Evolutionary conservation across 2,329 filamentous ascomycete genomes (phyloP), one percentile per base, ranked within the genome.

Genomic region (Colletotrichum salicis): DNA sequence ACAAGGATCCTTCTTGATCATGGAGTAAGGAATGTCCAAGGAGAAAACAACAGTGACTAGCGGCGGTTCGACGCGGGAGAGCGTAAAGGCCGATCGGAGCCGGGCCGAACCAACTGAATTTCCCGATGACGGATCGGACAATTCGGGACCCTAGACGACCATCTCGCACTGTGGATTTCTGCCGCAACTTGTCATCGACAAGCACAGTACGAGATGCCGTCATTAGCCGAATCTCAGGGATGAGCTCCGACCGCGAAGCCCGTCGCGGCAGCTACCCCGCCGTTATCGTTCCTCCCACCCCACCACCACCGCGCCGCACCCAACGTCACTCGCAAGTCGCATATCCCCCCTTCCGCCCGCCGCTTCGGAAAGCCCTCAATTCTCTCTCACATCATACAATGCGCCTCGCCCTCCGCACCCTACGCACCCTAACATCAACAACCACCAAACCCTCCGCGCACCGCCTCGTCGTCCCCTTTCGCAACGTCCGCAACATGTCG

Each of bases 251-350:
- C 57, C 33, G 33, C 52, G 37, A 41, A 29, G 58, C 51, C 62
- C 27, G 67, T 41, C 24, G 27, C 37, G 52, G 58, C 59, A 68
- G 69, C 69, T 69, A 71, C 69, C 69, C 69, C 69, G 69, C 69
- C 69, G 59, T 55, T 59, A 64, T 69, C 59, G 59, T 64, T 24
- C n/a, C 33, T 27, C 13, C 37, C 37, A 10, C 52, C 59, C 60
- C 54, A 54, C 51, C 41, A 31, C 52, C 65, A 48, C 48, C 24
- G 24, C n/a, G 15, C 65, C 33, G 56, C 45, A 31, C 45, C 54
- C 22, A 69, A 69, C 69, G 65, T 59, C 64, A 59, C 22, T 35
- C 54, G 45, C 13, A 41, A 41, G 6, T 41, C 37, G 37, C 37
- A 41, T 19, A 5, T 15, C 35, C 37, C 37, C 37, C 24, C 45